Evolutionary conservation across 2,329 filamentous ascomycete species (phyloP), one percentile per base, ranked within the genome.

Genomic region (Daldinia sp.): DNA sequence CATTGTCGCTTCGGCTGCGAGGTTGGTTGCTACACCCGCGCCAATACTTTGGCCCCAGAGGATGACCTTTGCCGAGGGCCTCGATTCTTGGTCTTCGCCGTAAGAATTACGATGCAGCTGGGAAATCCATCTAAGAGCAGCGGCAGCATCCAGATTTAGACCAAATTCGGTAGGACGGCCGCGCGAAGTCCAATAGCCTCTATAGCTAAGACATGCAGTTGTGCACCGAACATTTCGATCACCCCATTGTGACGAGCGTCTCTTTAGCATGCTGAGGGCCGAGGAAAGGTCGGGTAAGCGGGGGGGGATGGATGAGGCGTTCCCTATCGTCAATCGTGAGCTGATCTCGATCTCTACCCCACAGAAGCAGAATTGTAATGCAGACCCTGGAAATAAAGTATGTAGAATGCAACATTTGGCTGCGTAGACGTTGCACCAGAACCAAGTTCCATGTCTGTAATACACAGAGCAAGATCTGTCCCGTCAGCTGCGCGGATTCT

Each of bases 11-110:
- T 75, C 72, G 5, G 80, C 82, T 11, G 85, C 83, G 2, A 89
- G 82, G 51, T 85, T 87, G 13, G 87, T 88, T 10, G 89, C 90
- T 39, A 94, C 85, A 1, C 89, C 91, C 23, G 88, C 85, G 1
- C 92, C 91, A 55, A 94, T 87, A 66, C 89, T 92, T 74, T 94
- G 91, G 0, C 91, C 91, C 90, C 91, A 94, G 9, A 94, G 76
- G 0, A 93, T 71, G 1, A 92, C 47, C 67, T 73, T 48, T 34
- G 74, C 60, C 50, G 67, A 59, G 41, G 53, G 54, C 48, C n/a
- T 67, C 27, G 47, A 57, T 25, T 27, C 37, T 10, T 37, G 29
- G 41, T 59, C 51, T 19, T 29, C 52, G 52, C 17, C 51, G 23
- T 35, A 63, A 37, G 48, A 59, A 35, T 69, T 71, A 34, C 68